A percentile compares a stretch with the other conserved stretches of the same genome.
Conservation (phyloP, 768 basidiomycete genomes). For the Panaeolus cyanescens region DNA sequence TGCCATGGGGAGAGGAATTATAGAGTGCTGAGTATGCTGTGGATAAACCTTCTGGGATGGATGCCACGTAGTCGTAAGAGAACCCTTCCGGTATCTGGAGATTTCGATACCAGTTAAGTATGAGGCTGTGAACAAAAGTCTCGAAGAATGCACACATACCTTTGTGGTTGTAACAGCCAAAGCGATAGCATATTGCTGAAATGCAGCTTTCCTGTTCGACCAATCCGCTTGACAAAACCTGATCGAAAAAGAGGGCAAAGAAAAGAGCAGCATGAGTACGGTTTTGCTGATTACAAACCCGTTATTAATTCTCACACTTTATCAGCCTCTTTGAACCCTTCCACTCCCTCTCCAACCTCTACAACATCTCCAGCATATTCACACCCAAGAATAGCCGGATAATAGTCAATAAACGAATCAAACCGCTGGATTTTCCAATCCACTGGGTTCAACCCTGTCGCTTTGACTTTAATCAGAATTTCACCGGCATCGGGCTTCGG, state of each 20-base stretch:
- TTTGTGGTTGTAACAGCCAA: neutral
- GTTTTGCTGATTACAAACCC: too few species aligned
- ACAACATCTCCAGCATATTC: conserved; percentile 17
- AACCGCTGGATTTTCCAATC: conserved; percentile 23
- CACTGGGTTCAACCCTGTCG: conserved; percentile 20
- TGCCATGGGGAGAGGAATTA: neutral
- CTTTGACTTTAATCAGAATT: conserved; percentile 19
- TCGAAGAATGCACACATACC: too few species aligned
- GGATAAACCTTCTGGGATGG: conserved; percentile 32
- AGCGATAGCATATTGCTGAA: conserved; percentile 5
- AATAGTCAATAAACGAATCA: conserved; percentile 9
- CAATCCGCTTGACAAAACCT: neutral
- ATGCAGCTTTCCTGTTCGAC: neutral
- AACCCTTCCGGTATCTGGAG: conserved; percentile 35
- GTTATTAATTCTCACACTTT: neutral
- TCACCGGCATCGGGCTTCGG: conserved; percentile 14
- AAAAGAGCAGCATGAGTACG: too few species aligned
- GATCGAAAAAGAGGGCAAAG: too few species aligned
- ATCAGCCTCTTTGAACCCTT: neutral
- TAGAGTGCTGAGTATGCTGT: conserved; percentile 33
- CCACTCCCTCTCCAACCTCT: neutral
- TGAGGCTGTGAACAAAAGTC: too few species aligned
- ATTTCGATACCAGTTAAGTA: too few species aligned
- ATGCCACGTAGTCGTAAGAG: conserved; percentile 38
- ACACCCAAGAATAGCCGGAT: conserved; percentile 14